Evolutionary conservation across 768 basidiomycete genomes (phyloP).

Genomic region (Rhodosporidiobolus odoratus): DNA sequence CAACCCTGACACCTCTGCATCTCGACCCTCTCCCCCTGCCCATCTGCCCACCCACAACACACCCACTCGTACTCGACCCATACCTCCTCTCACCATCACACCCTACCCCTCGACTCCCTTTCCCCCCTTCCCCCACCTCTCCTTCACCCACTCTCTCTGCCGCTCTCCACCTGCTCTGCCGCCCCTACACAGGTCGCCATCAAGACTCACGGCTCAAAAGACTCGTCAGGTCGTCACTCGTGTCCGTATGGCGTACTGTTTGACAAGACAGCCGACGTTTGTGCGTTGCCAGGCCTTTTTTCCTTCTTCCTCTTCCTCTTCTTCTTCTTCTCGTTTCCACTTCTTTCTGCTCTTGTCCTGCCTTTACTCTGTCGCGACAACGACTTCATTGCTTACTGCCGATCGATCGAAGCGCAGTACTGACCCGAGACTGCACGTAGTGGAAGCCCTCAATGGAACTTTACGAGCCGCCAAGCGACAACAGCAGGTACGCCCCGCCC

Average conservation of each 20-base stretch:
- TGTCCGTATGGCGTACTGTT: conserved; percentile 25
- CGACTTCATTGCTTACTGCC: no score
- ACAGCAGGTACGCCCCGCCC: conserved; percentile 19
- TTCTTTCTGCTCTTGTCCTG: not conserved
- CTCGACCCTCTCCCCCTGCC: not conserved
- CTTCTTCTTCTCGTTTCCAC: not conserved
- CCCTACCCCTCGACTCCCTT: not conserved
- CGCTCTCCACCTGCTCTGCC: not conserved
- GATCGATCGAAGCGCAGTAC: not conserved
- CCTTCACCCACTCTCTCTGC: not conserved
- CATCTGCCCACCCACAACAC: not conserved
- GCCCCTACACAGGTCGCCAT: conserved; percentile 14
- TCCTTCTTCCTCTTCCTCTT: not conserved
- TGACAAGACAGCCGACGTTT: conserved; percentile 10
- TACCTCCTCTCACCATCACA: not conserved
- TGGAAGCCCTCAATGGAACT: conserved; percentile 36
- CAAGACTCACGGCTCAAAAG: conserved; percentile 13
- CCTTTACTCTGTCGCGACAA: no score
- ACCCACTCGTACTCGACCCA: no score
- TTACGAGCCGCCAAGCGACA: conserved; percentile 33
- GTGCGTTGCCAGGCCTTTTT: not conserved
- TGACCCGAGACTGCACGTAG: no score
- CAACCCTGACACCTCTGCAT: not conserved
- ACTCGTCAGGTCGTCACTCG: not conserved
- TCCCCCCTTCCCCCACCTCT: not conserved